Conservation (phyloP, 1,284 basidiomycete species). For the Sutorius eximius region DNA sequence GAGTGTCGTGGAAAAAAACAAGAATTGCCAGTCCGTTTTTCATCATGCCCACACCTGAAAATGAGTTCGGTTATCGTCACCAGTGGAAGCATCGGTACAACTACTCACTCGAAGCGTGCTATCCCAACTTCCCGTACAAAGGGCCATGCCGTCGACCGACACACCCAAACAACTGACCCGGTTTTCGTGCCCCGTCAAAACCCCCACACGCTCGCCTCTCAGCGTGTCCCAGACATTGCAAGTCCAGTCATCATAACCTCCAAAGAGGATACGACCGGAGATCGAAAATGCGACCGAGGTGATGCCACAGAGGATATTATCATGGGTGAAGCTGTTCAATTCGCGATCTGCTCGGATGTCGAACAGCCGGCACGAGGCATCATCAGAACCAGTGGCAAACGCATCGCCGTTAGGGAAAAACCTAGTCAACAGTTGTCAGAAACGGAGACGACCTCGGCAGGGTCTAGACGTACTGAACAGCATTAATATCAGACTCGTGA, state of each 20-base stretch:
- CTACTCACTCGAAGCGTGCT: conserved; percentile 85
- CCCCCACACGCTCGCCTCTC: conserved; percentile 96
- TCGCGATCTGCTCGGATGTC: conserved; percentile 98
- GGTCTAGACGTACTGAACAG: conserved; percentile 77
- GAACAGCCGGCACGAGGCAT: conserved; percentile 96
- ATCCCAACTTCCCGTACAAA: conserved; percentile 99
- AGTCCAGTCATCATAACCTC: conserved; percentile 99
- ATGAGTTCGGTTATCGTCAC: conserved; percentile 13
- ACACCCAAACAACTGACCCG: conserved; percentile 96
- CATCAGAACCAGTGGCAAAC: conserved; percentile 98
- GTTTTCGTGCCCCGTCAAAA: conserved; percentile 97
- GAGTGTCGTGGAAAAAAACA: conserved; percentile 23
- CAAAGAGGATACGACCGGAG: conserved; percentile 95
- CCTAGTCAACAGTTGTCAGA: conserved; percentile 43
- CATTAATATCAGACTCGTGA: conserved; percentile 99
- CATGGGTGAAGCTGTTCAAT: conserved; percentile 94
- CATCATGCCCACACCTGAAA: conserved; percentile 61
- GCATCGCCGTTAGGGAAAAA: conserved; percentile 99
- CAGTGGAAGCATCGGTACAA: conserved; percentile 3
- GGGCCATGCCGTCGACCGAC: conserved; percentile 93
- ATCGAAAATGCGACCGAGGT: conserved; percentile 98
- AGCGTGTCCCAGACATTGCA: conserved; percentile 99
- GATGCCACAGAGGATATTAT: conserved; percentile 98
- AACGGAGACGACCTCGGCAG: conserved; percentile 15
- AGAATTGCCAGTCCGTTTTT: conserved; percentile 26